phyloP scores from a whole-genome alignment of 2,329 filamentous ascomycete genomes.

The Cladosporium sp. region DNA sequence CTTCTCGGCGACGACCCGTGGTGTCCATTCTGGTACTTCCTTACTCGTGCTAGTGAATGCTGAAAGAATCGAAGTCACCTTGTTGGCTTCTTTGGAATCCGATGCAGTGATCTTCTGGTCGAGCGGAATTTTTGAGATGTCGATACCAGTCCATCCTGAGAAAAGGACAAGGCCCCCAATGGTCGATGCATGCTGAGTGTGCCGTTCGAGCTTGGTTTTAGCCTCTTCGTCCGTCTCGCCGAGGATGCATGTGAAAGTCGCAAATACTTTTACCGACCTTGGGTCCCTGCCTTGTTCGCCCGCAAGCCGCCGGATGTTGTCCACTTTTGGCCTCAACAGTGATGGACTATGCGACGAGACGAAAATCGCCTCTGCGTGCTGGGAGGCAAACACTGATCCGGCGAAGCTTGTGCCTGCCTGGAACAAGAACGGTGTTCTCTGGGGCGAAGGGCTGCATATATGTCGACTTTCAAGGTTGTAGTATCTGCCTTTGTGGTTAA shows the following conservation, averaged over 20 bases:
- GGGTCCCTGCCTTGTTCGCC: conserved; percentile 51
- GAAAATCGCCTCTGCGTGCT: conserved; percentile 59
- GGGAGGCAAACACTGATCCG: conserved; percentile 53
- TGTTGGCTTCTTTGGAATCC: conserved; percentile 51
- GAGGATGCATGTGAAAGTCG: conserved; percentile 34
- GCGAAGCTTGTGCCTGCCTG: conserved; percentile 58
- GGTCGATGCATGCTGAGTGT: conserved; percentile 50
- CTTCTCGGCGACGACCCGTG: conserved; percentile 43
- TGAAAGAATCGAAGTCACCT: conserved; percentile 32
- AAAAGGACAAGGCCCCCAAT: conserved; percentile 54
- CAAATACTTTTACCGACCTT: conserved; percentile 51
- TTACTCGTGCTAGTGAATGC: conserved; percentile 40
- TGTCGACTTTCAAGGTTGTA: conserved; percentile 44
- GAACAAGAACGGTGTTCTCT: conserved; percentile 38
- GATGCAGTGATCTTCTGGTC: conserved; percentile 55
- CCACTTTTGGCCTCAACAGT: conserved; percentile 48
- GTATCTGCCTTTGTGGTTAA: conserved; percentile 58
- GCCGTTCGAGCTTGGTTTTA: conserved; percentile 47
- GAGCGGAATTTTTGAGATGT: conserved; percentile 53
- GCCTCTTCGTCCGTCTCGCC: conserved; percentile 45
- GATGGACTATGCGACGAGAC: conserved; percentile 52
- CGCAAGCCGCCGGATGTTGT: conserved; percentile 51
- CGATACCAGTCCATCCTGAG: conserved; percentile 58
- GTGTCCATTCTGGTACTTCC: conserved; percentile 45
- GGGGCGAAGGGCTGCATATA: conserved; percentile 39